Base-by-base conservation (phyloP, 768 basidiomycete species). In the Hemileccinum rubropunctum region DNA sequence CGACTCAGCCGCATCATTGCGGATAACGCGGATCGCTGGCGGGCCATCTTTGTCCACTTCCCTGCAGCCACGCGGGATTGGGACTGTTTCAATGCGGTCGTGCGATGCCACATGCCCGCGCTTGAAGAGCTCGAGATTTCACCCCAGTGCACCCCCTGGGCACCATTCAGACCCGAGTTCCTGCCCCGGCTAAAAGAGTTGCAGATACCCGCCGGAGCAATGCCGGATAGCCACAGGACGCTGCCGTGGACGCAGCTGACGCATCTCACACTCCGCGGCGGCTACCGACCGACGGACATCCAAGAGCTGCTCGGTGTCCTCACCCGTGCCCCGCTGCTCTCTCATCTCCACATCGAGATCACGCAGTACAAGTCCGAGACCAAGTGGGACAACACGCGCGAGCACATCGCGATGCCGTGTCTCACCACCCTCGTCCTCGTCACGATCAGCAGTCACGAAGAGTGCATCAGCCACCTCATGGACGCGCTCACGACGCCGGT, bases 51-150 rank as follows among this genome's bases (percentile, higher is more conserved):
- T 38, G n/a, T 66, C 41, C 65, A 66, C 26, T 67, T 66, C 41
- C 65, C 65, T 20, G 63, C 65, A 2, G 34, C 53, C 37, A 37
- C 65, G 35, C 58, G 60, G 6, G 64, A 66, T 33, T 66, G 64
- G 64, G 63, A 67, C 21, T 50, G 27, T 12, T 65, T 66, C 42
- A 39, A 42, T 21, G 61, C 56, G 8, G 49, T 66, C 50, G 57
- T 65, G 48, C 55, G 53, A 23, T 63, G 54, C 20, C 42, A 36
- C 28, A 36, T 67, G 37, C 66, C 65, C 1, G 51, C 50, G 4
- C 65, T 66, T 18, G 65, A 66, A 23, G 66, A 66, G 44, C 66
- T 66, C 53, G 64, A 66, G 53, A 61, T 66, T 35, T 67, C 65
- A 15, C 65, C 65, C 4, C 65, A 67, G 43, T 65, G 61, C 23